phyloP scores from a whole-genome alignment of 2,329 filamentous ascomycete species.

The Paraphaeosphaeria minitans region DNA sequence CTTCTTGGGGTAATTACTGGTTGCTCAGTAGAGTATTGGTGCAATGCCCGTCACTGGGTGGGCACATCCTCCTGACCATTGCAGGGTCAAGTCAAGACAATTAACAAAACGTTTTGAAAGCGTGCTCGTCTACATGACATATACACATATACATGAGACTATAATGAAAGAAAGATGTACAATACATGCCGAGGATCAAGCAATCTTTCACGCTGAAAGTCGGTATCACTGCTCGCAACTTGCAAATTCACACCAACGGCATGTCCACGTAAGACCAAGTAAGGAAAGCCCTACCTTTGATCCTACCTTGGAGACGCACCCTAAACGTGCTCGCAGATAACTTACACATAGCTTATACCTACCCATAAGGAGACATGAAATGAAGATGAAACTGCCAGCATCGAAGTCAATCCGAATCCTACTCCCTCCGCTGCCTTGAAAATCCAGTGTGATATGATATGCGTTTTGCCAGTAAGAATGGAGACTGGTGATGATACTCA shows the following conservation, averaged over 20 bases:
- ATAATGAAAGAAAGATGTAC: not conserved
- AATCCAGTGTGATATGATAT: not conserved
- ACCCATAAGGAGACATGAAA: slow-evolving; percentile 12
- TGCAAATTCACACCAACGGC: not conserved
- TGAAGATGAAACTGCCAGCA: slow-evolving; percentile 7
- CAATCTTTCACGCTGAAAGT: not conserved
- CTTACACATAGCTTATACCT: slow-evolving; percentile 27
- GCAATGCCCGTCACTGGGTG: not conserved
- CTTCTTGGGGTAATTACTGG: no score
- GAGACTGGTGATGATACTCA: not conserved
- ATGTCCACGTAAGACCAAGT: slow-evolving; percentile 11
- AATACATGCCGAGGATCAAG: not conserved
- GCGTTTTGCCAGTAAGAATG: not conserved
- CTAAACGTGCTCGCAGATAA: slow-evolving; percentile 1
- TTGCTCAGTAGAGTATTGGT: not conserved
- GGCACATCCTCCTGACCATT: not conserved
- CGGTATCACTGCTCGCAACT: not conserved
- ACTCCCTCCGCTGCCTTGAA: slow-evolving; percentile 7
- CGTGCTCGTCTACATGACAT: not conserved
- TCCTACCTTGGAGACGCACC: slow-evolving; percentile 22
- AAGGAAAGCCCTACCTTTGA: slow-evolving; percentile 28
- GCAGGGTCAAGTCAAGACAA: not conserved
- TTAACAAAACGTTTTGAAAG: not conserved
- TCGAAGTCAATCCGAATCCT: slow-evolving; percentile 13
- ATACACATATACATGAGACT: not conserved